phyloP scores from a whole-genome alignment of 805 yeast genomes.

The Teunomyces atbi region DNA sequence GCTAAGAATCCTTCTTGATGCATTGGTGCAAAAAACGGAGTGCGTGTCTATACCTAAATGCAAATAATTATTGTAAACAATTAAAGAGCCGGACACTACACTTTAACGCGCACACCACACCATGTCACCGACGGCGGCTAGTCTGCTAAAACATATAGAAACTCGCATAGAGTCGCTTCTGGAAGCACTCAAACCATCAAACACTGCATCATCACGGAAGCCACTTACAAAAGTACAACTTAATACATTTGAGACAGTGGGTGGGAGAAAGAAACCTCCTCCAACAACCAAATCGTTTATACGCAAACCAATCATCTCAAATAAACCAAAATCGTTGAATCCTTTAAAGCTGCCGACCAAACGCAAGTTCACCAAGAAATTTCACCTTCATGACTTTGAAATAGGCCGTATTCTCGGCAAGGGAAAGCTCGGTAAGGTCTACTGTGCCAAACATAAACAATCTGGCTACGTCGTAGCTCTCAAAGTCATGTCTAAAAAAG shows the following conservation, averaged over 20 bases:
- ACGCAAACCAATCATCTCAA: neutral
- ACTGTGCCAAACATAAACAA: constrained; percentile 74
- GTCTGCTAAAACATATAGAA: constrained; percentile 20
- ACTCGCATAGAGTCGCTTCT: constrained; percentile 19
- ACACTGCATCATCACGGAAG: constrained; percentile 7
- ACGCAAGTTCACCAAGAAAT: constrained; percentile 2
- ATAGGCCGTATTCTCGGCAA: constrained; percentile 85
- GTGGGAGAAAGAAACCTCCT: neutral
- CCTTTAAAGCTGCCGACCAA: constrained; percentile 5
- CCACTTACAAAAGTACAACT: constrained; percentile 16
- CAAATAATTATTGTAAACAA: neutral
- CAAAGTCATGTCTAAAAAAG: constrained; percentile 86
- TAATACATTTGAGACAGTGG: constrained; percentile 11
- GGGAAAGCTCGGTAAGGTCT: constrained; percentile 92
- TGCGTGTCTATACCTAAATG: neutral
- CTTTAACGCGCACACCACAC: neutral
- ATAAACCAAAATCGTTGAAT: neutral
- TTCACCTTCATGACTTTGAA: constrained; percentile 66
- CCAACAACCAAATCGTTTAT: neutral
- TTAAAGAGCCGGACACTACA: neutral
- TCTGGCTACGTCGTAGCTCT: constrained; percentile 85
- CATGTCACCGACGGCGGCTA: constrained; percentile 12
- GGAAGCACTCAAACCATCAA: constrained; percentile 4
- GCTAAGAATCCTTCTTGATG: neutral
- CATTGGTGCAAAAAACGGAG: too few species aligned